Percentiles rank a stretch among this genome's conserved stretches.
These are phyloP conservation scores for Neophaeococcomyces aloes DNA, from an alignment of 2,329 filamentous ascomycete genomes.

Conservation along the genomic window DNA sequence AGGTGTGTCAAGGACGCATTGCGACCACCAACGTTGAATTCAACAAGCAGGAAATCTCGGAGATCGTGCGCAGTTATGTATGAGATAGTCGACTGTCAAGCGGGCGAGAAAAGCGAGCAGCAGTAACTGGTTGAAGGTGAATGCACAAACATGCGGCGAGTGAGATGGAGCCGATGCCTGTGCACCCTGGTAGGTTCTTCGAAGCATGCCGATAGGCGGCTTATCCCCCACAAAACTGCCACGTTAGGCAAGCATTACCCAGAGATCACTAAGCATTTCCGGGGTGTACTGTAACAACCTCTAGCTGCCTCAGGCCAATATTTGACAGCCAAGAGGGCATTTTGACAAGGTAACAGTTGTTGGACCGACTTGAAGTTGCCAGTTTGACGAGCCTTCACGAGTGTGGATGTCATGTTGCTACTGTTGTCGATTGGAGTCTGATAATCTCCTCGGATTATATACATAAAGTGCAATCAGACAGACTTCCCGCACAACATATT, in stretches of 20 bases:
- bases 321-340: too few relatives aligned
- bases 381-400: too few relatives aligned
- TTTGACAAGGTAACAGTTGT: too few relatives aligned
- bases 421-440: too few relatives aligned
- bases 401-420: too few relatives aligned
- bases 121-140: neutral
- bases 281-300: too few relatives aligned
- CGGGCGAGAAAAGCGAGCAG: neutral
- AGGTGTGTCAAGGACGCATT: too few relatives aligned
- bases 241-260: neutral
- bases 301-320: too few relatives aligned
- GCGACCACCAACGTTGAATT: too few relatives aligned
- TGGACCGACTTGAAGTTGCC: too few relatives aligned
- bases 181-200: neutral
- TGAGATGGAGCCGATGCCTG: neutral
- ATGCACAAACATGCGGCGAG: neutral
- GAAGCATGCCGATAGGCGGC: neutral
- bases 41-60: too few relatives aligned
- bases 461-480: neutral
- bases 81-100: neutral
- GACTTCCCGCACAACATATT: neutral
- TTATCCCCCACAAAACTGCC: neutral
- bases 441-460: neutral
- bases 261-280: too few relatives aligned
- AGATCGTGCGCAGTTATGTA: neutral